Percentiles rank a stretch among this genome's conserved stretches.
These are phyloP conservation scores for Cucurbita argyrosperma DNA, from an alignment of 306 rosid genomes.

Conservation along the genomic window DNA sequence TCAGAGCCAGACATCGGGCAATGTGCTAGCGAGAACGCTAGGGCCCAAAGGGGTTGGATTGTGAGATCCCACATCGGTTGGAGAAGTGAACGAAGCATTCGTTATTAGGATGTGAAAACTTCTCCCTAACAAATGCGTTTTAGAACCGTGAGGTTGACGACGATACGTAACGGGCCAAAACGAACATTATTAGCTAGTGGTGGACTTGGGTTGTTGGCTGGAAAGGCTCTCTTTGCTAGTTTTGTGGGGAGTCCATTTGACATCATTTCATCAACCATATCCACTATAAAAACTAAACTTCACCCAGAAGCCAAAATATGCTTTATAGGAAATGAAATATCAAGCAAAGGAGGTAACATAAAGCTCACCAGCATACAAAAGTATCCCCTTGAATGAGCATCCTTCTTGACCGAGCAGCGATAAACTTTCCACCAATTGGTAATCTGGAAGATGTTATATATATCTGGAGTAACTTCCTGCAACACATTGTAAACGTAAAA, in stretches of 20 bases:
- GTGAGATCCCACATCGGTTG: too few species aligned
- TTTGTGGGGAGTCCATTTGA: neutral
- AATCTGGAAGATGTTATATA: constrained; percentile 17
- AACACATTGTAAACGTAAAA: neutral
- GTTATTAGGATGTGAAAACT: too few species aligned
- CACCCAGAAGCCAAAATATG: neutral
- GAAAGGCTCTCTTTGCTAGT: too few species aligned
- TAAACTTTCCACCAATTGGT: constrained; percentile 32
- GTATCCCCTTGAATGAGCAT: constrained; percentile 13
- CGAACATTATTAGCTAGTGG: too few species aligned
- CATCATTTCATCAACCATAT: neutral
- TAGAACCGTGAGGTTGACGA: too few species aligned
- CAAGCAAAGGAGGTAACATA: neutral
- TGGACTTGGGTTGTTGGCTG: too few species aligned
- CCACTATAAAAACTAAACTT: neutral
- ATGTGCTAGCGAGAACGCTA: too few species aligned
- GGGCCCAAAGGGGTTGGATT: too few species aligned
- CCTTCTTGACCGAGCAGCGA: constrained; percentile 16
- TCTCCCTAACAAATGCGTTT: too few species aligned
- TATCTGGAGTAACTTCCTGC: constrained; percentile 28
- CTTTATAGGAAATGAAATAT: neutral
- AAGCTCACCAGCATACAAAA: constrained; percentile 30
- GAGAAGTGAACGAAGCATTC: too few species aligned
- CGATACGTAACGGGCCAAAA: too few species aligned
- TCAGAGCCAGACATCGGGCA: too few species aligned